Evolutionary conservation across 768 basidiomycete species (phyloP), one percentile per base, ranked within the genome.

Genomic region (Neoboletus magnificus): DNA sequence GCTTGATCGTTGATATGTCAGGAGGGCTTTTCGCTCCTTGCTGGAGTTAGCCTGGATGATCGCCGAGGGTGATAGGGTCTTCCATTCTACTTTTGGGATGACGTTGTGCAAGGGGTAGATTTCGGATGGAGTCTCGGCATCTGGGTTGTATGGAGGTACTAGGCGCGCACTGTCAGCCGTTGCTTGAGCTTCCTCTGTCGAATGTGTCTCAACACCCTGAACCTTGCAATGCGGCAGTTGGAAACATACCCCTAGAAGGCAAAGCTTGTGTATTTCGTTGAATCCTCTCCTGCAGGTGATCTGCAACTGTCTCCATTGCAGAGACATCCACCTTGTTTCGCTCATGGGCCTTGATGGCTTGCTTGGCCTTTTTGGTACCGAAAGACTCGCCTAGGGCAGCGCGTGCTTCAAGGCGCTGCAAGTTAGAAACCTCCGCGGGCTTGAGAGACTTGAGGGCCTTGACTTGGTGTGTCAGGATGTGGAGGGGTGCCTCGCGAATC

Each of bases 341-440:
- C 72, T 95, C 93, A 50, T 81, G 82, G 5, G 93, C 89, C 50
- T 82, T 82, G 66, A 98, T 94, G 29, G 84, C 85, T 11, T 84
- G 82, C 70, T 92, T 89, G 43, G 93, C 92, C 69, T 97, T 98
- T 74, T 93, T 91, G 25, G 94, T 96, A 22, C 96, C 96, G 60
- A 99, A 99, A 1, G 89, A 83, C 69, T 93, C 87, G 32, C 96
- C 94, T 2, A 99, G 82, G n/a, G 82, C 78, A 52, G 82, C 89
- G 40, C 86, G 80, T 16, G 86, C 87, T 48, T 85, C 79, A 39
- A 80, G 73, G 55, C 85, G 80, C 45, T 77, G 62, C 47, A 82
- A 73, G 10, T 76, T 71, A 16, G 83, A 79, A 9, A 79, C 79
- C 13, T 77, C 72, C 5, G 80, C 72, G 15, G 82, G 75, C 18